These are phyloP conservation scores for Neonectria hederae DNA, from an alignment of 2,329 filamentous ascomycete species.

Conservation along the genomic window DNA sequence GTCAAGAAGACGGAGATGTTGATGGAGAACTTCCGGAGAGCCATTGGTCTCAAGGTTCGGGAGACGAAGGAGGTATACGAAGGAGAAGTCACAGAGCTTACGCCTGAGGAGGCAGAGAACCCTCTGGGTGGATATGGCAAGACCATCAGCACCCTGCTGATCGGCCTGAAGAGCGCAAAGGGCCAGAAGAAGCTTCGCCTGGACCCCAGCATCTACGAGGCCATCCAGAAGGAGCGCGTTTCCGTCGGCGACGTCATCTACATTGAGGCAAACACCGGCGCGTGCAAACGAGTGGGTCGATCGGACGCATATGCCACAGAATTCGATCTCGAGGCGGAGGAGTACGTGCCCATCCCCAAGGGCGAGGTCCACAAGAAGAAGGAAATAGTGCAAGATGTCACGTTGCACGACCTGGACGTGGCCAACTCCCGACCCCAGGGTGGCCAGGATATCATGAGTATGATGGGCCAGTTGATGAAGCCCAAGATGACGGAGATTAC, in stretches of 20 bases:
- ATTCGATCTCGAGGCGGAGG: constrained; percentile 97
- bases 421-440: constrained; percentile 95
- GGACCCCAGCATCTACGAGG: constrained; percentile 98
- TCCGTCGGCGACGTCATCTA: constrained; percentile 98
- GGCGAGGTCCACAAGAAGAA: constrained; percentile 99
- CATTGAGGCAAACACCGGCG: constrained; percentile 98
- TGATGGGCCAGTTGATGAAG: constrained; percentile 99
- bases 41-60: constrained; percentile 94
- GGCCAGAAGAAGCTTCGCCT: constrained; percentile 97
- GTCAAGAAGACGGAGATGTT: constrained; percentile 99
- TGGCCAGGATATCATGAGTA: constrained; percentile 99
- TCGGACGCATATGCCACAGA: constrained; percentile 98
- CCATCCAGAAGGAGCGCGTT: constrained; percentile 97
- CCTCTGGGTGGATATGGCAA: constrained; percentile 95
- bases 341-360: constrained; percentile 98
- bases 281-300: constrained; percentile 94
- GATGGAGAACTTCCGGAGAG: constrained; percentile 98
- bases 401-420: constrained; percentile 94
- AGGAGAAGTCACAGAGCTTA: constrained; percentile 97
- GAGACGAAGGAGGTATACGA: constrained; percentile 99
- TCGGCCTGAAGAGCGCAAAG: constrained; percentile 93
- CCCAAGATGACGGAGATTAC: constrained; percentile 99
- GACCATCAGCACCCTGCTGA: constrained; percentile 94
- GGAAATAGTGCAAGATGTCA: constrained; percentile 98
- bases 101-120: constrained; percentile 97